Base-by-base conservation (phyloP, 345 rosid genomes). In the thale cress (Arabidopsis thaliana) region DNA sequence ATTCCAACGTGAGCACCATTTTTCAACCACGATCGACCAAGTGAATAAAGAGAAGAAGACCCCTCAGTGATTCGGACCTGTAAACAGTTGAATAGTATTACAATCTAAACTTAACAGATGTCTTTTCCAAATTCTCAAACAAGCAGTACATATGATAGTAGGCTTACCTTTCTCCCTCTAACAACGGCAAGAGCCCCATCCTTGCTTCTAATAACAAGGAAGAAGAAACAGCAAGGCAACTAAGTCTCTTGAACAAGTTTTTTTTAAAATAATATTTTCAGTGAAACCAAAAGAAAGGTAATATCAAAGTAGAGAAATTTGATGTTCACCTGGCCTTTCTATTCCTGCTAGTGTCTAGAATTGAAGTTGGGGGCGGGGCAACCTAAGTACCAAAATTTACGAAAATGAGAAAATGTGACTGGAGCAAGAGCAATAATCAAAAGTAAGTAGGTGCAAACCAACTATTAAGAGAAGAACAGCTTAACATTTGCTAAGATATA, bases 1-100 rank as follows among this genome's bases (percentile, higher is more conserved):
- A 42, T 81, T 80, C 90, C 91, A 64, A 88, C 90, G 8, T 82
- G 83, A 69, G 67, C 78, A 53, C 98, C 96, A 76, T 90, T 92
- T 82, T 88, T 85, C 83, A 95, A 76, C 99, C 99, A 95, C 60
- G 98, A 92, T 10, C 98, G 94, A 63, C 96, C 82, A 75, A 95
- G 92, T 32, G 87, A 80, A 74, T 90, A 95, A 61, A 95, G 86
- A 76, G 99, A 87, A 76, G 99, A 87, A 80, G 88, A 84, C 59
- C 86, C 96, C 4, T 84, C 92, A 11, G 90, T 76, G 74, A 89
- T 80, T 76, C 84, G 83, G 74, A 90, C 93, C 97, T 94, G 78
- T 5, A 83, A 80, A 51, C 12, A 55, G 60, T 68, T 48, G 63
- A 66, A 53, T 72, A 72, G 45, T 40, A 71, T 25, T 9, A 73